These are phyloP conservation scores for Exophiala calicioides DNA, from an alignment of 2,329 filamentous ascomycete genomes.

Conservation along the genomic window DNA sequence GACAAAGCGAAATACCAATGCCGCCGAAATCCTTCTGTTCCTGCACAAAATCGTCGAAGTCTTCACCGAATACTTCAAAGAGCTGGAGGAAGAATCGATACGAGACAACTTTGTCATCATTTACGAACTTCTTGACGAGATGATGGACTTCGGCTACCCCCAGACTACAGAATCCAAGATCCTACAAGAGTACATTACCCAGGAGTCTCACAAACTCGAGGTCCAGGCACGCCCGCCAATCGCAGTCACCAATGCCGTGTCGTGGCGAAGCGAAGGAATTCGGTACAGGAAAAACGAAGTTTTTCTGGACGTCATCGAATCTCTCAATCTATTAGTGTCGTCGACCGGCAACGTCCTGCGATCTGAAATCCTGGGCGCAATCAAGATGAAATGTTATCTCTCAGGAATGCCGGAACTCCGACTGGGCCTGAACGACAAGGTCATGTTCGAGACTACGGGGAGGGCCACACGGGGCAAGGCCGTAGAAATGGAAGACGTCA, in stretches of 20 bases:
- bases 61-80: slow-evolving; percentile 99
- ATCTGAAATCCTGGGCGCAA: slow-evolving; percentile 91
- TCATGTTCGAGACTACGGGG: slow-evolving; percentile 98
- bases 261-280: slow-evolving; percentile 97
- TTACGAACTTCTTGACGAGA: slow-evolving; percentile 97
- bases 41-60: slow-evolving; percentile 98
- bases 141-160: slow-evolving; percentile 99
- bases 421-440: slow-evolving; percentile 95
- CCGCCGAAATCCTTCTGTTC: slow-evolving; percentile 96
- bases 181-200: slow-evolving; percentile 97
- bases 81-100: slow-evolving; percentile 96
- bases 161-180: slow-evolving; percentile 99
- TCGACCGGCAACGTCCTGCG: slow-evolving; percentile 92
- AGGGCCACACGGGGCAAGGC: slow-evolving; percentile 92
- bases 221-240: slow-evolving; percentile 95
- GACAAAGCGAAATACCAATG: slow-evolving; percentile 98
- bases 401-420: slow-evolving; percentile 97
- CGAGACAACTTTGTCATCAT: slow-evolving; percentile 99
- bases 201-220: slow-evolving; percentile 98
- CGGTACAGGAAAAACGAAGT: slow-evolving; percentile 99
- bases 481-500: slow-evolving; percentile 99
- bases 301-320: slow-evolving; percentile 96
- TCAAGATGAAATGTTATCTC: slow-evolving; percentile 99
- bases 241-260: slow-evolving; percentile 96
- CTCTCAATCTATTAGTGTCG: slow-evolving; percentile 90